Percentiles rank a stretch among this genome's conserved stretches.
Evolutionary conservation across 2,329 filamentous ascomycete genomes (phyloP).

Genomic region (Sporothrix pallida): DNA sequence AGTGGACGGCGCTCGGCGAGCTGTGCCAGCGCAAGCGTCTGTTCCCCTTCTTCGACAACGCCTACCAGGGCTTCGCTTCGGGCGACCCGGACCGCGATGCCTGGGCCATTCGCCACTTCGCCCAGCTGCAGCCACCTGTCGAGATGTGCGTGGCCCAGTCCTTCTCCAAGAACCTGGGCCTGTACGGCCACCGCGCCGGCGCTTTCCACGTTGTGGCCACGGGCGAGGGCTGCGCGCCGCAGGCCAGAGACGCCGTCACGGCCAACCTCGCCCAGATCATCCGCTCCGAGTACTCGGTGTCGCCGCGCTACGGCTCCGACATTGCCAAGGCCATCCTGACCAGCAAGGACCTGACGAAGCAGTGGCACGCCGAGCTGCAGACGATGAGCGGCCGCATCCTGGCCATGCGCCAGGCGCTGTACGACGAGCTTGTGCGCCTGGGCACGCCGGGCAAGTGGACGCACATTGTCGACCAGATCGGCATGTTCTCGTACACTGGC

Average conservation of each 20-base stretch:
- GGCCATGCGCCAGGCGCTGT: slow-evolving; percentile 81
- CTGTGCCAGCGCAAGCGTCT: slow-evolving; percentile 79
- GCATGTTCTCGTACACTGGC: slow-evolving; percentile 98
- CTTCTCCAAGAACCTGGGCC: slow-evolving; percentile 97
- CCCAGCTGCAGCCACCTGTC: slow-evolving; percentile 76
- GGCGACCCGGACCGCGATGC: slow-evolving; percentile 85
- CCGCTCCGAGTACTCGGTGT: slow-evolving; percentile 96
- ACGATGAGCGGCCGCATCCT: slow-evolving; percentile 97
- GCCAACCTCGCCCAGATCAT: slow-evolving; percentile 82
- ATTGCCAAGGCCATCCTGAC: slow-evolving; percentile 87
- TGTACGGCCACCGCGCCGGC: slow-evolving; percentile 95
- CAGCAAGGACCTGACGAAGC: slow-evolving; percentile 76
- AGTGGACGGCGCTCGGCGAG: slow-evolving; percentile 88
- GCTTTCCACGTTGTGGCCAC: slow-evolving; percentile 93
- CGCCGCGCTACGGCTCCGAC: slow-evolving; percentile 89
- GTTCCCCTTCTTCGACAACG: slow-evolving; percentile 98
- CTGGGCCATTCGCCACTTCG: slow-evolving; percentile 89
- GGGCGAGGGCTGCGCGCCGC: background rate
- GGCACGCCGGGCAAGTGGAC: slow-evolving; percentile 91
- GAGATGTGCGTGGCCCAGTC: slow-evolving; percentile 88
- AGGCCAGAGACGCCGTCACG: slow-evolving; percentile 63
- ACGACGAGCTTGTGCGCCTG: slow-evolving; percentile 79
- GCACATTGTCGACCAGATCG: slow-evolving; percentile 98
- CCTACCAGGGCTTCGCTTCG: slow-evolving; percentile 97
- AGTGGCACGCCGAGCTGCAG: slow-evolving; percentile 90